Evolutionary conservation across 331 rosid species (phyloP), one percentile per base, ranked within the genome.

Genomic region (Acacia pycnantha): DNA sequence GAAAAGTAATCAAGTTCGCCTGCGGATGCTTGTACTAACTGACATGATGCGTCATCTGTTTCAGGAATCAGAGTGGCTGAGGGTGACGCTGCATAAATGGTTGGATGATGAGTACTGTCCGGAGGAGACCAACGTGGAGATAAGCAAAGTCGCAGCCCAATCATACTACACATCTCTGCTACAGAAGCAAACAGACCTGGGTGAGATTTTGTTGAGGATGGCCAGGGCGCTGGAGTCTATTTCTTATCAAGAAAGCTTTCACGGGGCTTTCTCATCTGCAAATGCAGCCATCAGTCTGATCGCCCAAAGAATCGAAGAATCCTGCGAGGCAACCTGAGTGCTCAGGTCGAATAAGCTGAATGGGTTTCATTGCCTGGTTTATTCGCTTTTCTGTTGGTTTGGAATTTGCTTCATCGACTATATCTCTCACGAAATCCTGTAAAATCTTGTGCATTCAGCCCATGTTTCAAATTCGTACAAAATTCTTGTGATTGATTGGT

Each of bases 51-150:
- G 16, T 70, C 70, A 46, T 78, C 22, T 80, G 31, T 70, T 81
- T 81, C 77, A 93, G 99, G 98, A 95, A 89, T 93, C 99, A 37
- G 98, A 93, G 81, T 93, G 99, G 99, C 93, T 95, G 16, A 90
- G 97, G 86, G 87, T 87, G 67, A 88, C 88, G 47, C 84, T 95
- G 79, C 97, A 90, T 51, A 91, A 92, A 83, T 93, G 98, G 99
- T 74, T 95, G 91, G 99, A 95, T 78, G 98, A 95, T 41, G 99
- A 95, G 80, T 95, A 95, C 82, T 92, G 98, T 85, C 98, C 99
- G 4, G 99, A 95, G 82, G 88, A 86, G 78, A 93, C 98, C 41
- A 95, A 95, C 73, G 90, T 88, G 65, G 97, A 92, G 83, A 95
- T 95, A 82, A 95, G 99, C 92, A 89, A 77, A 81, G 88, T 95